phyloP scores from a whole-genome alignment of 116 monocot genomes.

The Iris pallida region DNA sequence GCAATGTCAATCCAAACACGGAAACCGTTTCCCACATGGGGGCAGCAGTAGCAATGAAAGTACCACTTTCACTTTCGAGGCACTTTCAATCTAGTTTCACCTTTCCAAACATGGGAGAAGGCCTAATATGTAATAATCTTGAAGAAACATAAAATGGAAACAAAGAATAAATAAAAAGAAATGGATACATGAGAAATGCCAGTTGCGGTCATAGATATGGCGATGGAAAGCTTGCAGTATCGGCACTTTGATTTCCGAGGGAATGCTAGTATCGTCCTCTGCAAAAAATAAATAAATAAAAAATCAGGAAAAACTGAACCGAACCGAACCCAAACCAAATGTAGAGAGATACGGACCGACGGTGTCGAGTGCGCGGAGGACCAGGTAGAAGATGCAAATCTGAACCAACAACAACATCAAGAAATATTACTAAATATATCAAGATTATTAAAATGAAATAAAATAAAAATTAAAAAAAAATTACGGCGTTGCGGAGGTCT shows the following conservation, averaged over 20 bases:
- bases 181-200: conserved; percentile 93
- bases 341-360: conserved; percentile 49
- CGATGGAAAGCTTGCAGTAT: conserved; percentile 70
- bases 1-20: too few species aligned
- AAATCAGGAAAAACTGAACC: too few species aligned
- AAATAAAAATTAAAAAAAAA: too few species aligned
- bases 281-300: conserved; percentile 26
- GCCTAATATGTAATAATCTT: too few species aligned
- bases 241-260: conserved; percentile 72
- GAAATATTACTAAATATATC: neutral
- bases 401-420: conserved; percentile 20
- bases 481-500: conserved; percentile 85
- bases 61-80: too few species aligned
- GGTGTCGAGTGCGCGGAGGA: conserved; percentile 64
- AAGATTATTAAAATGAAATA: too few species aligned
- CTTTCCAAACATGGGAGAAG: too few species aligned
- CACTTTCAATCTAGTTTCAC: too few species aligned
- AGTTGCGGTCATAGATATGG: conserved; percentile 77
- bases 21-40: too few species aligned
- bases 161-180: neutral
- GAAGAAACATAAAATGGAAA: neutral
- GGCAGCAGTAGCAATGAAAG: too few species aligned
- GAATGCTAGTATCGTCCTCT: conserved; percentile 98
- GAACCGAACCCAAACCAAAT: too few species aligned
- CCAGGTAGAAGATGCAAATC: conserved; percentile 72